Evolutionary conservation across 2,329 filamentous ascomycete genomes (phyloP), one percentile per base, ranked within the genome.

Genomic region (Cercospora sesami): DNA sequence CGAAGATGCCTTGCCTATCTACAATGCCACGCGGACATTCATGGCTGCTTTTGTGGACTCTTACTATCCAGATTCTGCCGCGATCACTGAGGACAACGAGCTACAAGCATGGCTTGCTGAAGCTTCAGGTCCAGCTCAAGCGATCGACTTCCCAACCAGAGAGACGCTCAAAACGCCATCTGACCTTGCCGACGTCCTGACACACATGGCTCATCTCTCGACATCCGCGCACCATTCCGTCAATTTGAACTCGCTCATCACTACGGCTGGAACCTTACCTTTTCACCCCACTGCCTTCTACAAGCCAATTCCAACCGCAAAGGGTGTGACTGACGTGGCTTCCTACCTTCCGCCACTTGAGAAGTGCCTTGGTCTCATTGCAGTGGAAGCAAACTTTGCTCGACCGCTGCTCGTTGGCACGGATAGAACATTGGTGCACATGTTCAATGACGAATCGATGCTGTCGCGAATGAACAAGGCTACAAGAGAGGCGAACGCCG

Each of bases 101-200:
- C 72, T 85, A 1, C 79, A 81, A 64, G 75, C 75, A n/a, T 85
- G 83, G 83, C 76, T 82, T 30, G 55, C 61, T 1, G 83, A 85
- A 75, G 80, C 80, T 26, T 78, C 75, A 60, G 75, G 73, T 1
- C 67, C 71, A 1, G 82, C 82, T 0, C 60, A 77, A 64, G 78
- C 78, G 0, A 72, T 80, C 31, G 81, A 84, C 72, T 83, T 85
- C 73, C 82, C 81, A n/a, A 67, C 73, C 9, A 58, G 31, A 12
- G 31, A 39, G 7, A 36, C 45, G 4, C 33, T 70, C 31, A 18
- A 26, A 0, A 73, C 73, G 1, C 68, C 63, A n/a, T 69, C 75
- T 36, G 73, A 75, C 1, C 77, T 84, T 7, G 74, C 82, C 60
- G 79, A 80, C 42, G 71, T 83, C n/a, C 76, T 84, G 9, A 80